Evolutionary conservation across 305 asterid genomes (phyloP), one percentile per base, ranked within the genome.

Genomic region (Andrographis paniculata): DNA sequence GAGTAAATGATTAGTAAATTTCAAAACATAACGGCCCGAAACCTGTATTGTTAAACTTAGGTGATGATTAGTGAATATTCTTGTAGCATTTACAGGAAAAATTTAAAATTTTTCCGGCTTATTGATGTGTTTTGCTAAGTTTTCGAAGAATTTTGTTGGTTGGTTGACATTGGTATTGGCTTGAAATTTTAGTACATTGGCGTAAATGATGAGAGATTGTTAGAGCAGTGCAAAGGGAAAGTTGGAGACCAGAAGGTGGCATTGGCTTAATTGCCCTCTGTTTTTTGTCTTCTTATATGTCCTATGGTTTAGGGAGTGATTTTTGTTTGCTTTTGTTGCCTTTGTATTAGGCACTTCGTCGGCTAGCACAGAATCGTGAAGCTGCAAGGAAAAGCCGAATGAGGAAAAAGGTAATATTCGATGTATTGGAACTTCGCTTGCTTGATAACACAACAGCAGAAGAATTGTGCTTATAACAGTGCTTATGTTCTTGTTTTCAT

Each of bases 281-380:
- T 13, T 31, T 42, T n/a, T 17, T 42, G 1, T 3, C 4, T 11
- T 36, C 42, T 37, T 36, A 2, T 4, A 14, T 46, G 24, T 6
- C 20, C 0, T 18, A 30, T 19, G 0, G 5, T 38, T 14, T 46
- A 21, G 3, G 21, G 17, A 19, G 45, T 36, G 42, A 37, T 27
- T 33, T 33, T 13, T 7, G 11, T 4, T 11, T 33, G 8, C 13
- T 1, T 45, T 24, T 20, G 19, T 60, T 41, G 44, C 18, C 18
- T 55, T 55, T 48, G 31, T 31, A 64, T 56, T 66, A 87, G 99
- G 63, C 75, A 7, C 82, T 78, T 18, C 87, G 95, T 47, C 68
- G 99, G 67, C 75, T 83, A 56, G 99, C 96, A 49, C 99, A 91
- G 65, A 91, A 91, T 66, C 77, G 99, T 10, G 99, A 91, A 75